Conservation (phyloP, 2,329 filamentous ascomycete species). For the Aspergillus spinulosporus region DNA sequence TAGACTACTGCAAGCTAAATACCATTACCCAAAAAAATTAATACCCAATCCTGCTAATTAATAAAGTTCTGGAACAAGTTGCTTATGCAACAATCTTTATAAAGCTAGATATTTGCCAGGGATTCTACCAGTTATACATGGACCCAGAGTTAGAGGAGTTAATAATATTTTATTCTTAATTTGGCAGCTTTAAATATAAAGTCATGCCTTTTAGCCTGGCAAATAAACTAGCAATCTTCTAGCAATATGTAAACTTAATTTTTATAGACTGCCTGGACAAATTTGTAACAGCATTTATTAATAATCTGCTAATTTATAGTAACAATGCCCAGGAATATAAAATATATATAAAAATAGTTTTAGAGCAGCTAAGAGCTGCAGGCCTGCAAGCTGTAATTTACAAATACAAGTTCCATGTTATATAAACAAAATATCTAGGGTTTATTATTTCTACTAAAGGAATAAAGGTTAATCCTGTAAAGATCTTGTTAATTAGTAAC, state of each 20-base stretch:
- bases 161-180: neutral
- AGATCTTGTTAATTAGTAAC: too few species aligned
- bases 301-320: too few species aligned
- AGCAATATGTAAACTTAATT: neutral
- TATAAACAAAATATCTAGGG: conserved; percentile 1
- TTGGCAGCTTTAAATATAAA: neutral
- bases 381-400: neutral
- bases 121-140: too few species aligned
- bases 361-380: neutral
- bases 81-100: too few species aligned
- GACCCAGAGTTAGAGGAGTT: too few species aligned
- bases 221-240: neutral
- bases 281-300: too few species aligned
- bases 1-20: too few species aligned
- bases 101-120: too few species aligned
- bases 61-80: too few species aligned
- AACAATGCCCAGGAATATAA: neutral
- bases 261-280: too few species aligned
- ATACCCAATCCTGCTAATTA: too few species aligned
- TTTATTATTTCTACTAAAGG: conserved; percentile 1
- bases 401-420: conserved; percentile 4
- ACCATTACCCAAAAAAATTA: too few species aligned
- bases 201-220: neutral
- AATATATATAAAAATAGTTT: neutral
- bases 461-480: neutral